phyloP scores from a whole-genome alignment of 768 basidiomycete species.

The Lentinus brumalis region DNA sequence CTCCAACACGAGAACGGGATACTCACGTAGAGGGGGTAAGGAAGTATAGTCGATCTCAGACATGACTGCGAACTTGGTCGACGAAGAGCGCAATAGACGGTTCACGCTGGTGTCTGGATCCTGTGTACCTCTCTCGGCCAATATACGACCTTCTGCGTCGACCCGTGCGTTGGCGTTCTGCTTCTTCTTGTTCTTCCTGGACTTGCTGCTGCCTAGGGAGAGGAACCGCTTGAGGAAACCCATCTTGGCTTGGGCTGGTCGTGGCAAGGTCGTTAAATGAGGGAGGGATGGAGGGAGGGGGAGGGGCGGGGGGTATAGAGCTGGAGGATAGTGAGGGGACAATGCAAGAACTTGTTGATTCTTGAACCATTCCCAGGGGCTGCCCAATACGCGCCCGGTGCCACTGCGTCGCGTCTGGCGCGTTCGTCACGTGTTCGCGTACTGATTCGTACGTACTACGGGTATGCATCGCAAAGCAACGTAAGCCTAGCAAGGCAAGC shows the following conservation, averaged over 20 bases:
- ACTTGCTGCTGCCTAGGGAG: constrained; percentile 67
- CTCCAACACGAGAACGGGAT: constrained; percentile 7
- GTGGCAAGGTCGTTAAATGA: background rate
- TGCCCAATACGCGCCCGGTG: background rate
- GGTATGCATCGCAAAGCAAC: too few relatives aligned
- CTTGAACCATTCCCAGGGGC: background rate
- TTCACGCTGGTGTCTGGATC: constrained; percentile 48
- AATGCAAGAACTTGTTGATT: background rate
- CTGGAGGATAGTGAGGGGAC: background rate
- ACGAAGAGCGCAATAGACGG: constrained; percentile 69
- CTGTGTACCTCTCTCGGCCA: constrained; percentile 28
- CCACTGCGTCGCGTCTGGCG: background rate
- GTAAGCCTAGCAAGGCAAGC: too few relatives aligned
- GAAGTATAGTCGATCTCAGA: constrained; percentile 56
- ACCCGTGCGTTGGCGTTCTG: constrained; percentile 26
- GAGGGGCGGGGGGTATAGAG: background rate
- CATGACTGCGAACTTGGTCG: constrained; percentile 62
- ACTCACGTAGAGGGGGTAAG: constrained; percentile 74
- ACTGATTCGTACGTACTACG: background rate
- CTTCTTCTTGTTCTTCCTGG: constrained; percentile 46
- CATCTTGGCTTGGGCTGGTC: constrained; percentile 40
- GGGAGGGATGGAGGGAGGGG: background rate
- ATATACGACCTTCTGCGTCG: constrained; percentile 26
- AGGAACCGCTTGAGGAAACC: constrained; percentile 72
- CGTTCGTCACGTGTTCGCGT: background rate